A percentile compares a stretch with the other conserved stretches of the same genome.
These are phyloP conservation scores for Phytophthora brassicae DNA, from an alignment of 352 stramenopile species.

Conservation along the genomic window DNA sequence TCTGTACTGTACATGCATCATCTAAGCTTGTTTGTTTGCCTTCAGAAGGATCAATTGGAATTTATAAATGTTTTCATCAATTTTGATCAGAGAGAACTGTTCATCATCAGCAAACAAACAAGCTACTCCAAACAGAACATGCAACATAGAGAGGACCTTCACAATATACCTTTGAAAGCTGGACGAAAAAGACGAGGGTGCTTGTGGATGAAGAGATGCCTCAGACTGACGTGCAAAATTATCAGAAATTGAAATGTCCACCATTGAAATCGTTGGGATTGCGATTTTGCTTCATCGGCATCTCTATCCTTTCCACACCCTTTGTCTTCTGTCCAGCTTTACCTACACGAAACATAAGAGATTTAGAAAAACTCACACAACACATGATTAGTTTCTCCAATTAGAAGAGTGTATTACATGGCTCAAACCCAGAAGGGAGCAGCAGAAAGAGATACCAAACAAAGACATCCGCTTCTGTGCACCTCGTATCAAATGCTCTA, in stretches of 20 bases:
- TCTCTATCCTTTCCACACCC: constrained; percentile 15
- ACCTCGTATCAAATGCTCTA: constrained; percentile 54
- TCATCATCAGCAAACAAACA: constrained; percentile 66
- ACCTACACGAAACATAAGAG: constrained; percentile 15
- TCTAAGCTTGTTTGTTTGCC: constrained; percentile 30
- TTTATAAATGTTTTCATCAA: constrained; percentile 57
- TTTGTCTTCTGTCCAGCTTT: constrained; percentile 17
- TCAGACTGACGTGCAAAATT: constrained; percentile 92
- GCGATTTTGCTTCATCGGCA: constrained; percentile 61
- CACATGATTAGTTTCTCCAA: constrained; percentile 15
- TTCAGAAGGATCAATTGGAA: constrained; percentile 91
- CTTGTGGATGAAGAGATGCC: constrained; percentile 30
- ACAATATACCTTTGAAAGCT: constrained; percentile 1
- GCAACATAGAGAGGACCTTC: constrained; percentile 29
- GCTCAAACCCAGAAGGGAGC: constrained; percentile 58
- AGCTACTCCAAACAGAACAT: constrained; percentile 21
- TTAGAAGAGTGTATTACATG: constrained; percentile 85
- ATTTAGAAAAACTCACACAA: constrained; percentile 23
- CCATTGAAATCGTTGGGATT: constrained; percentile 56
- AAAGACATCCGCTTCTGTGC: constrained; percentile 17
- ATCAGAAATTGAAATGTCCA: constrained; percentile 62
- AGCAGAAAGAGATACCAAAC: constrained; percentile 27
- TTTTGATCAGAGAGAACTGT: constrained; percentile 66
- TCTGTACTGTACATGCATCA: not conserved
- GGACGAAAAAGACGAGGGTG: not conserved